phyloP scores from a whole-genome alignment of 2,329 filamentous ascomycete genomes.

The Fusarium coicis region DNA sequence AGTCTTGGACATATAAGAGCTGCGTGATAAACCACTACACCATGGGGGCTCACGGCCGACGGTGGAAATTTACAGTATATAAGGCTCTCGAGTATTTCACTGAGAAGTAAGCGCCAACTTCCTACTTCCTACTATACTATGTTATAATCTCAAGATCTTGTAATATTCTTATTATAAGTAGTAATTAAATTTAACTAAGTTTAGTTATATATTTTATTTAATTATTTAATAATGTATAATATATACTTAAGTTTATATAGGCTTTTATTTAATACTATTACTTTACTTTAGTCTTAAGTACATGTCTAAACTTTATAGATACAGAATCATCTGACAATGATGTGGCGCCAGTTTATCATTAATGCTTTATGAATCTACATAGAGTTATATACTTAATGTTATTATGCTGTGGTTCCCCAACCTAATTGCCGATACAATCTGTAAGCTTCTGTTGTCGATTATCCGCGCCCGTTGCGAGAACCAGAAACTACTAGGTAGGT shows the following conservation, averaged over 20 bases:
- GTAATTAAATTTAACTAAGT: background rate
- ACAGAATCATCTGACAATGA: accelerated
- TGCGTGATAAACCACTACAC: conserved; percentile 38
- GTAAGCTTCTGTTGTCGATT: background rate
- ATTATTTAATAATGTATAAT: background rate
- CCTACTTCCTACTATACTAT: background rate
- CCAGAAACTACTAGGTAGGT: background rate
- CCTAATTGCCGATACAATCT: background rate
- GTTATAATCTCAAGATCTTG: background rate
- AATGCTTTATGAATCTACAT: background rate
- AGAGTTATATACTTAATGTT: background rate
- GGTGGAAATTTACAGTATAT: background rate
- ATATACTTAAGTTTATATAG: background rate
- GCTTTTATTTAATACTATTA: background rate
- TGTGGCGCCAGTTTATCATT: background rate
- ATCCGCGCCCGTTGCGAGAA: background rate
- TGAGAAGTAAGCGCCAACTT: background rate
- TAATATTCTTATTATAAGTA: background rate
- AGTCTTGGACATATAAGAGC: conserved; percentile 35
- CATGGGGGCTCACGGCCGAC: conserved; percentile 31
- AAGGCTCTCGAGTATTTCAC: accelerated
- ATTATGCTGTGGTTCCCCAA: background rate
- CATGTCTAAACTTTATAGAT: background rate
- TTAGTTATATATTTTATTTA: background rate
- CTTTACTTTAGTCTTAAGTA: too few relatives aligned